phyloP scores from a whole-genome alignment of 768 basidiomycete species.

The Auriculariales sp. region DNA sequence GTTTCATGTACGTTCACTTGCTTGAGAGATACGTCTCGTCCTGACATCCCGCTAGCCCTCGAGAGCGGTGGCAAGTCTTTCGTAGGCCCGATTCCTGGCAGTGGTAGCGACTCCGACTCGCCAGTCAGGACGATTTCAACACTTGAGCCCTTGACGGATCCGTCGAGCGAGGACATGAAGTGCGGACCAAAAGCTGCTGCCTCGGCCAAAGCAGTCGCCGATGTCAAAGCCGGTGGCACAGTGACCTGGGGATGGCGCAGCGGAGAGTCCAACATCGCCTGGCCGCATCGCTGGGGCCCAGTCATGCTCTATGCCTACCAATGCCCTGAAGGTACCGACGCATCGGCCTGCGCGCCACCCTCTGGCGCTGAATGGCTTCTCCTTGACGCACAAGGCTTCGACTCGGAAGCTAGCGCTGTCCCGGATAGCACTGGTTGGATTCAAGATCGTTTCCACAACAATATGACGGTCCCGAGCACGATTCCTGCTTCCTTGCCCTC shows the following conservation, averaged over 20 bases:
- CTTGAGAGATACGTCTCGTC: no score
- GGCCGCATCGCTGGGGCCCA: not conserved
- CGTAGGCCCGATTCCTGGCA: no score
- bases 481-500: constrained; percentile 32
- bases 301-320: not conserved
- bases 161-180: not conserved
- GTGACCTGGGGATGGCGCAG: not conserved
- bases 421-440: constrained; percentile 29
- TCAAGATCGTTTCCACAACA: constrained; percentile 35
- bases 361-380: constrained; percentile 51
- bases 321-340: not conserved
- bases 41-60: no score
- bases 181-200: not conserved
- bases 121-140: no score
- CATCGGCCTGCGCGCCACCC: not conserved
- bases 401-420: constrained; percentile 16
- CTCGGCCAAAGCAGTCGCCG: not conserved
- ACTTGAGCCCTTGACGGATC: not conserved
- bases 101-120: no score
- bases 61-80: no score
- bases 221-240: not conserved
- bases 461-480: constrained; percentile 17
- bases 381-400: constrained; percentile 37
- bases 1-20: no score
- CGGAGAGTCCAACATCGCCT: not conserved